Conservation (phyloP, 768 basidiomycete genomes). For the Mycena maculata region DNA sequence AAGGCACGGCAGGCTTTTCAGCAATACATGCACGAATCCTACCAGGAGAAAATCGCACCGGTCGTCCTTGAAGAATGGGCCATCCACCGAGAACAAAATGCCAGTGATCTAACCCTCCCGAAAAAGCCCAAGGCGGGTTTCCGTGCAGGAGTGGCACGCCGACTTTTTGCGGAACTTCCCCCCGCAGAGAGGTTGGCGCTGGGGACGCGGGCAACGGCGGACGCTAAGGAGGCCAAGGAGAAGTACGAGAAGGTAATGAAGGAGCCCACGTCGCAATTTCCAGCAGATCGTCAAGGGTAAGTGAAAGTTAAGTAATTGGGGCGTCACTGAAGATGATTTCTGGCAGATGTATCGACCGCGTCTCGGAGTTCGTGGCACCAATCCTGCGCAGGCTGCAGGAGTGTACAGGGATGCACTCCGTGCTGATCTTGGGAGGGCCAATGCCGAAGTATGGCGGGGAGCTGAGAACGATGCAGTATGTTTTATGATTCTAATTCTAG, state of each 20-base stretch:
- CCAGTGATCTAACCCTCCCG: neutral
- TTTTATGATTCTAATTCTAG: neutral
- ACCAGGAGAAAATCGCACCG: neutral
- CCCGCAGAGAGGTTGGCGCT: neutral
- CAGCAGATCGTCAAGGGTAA: slow-evolving; percentile 17
- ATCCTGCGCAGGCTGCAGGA: neutral
- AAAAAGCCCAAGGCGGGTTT: slow-evolving; percentile 7
- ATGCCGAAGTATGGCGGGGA: slow-evolving; percentile 18
- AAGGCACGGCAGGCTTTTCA: neutral
- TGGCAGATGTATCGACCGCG: neutral
- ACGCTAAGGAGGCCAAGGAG: neutral
- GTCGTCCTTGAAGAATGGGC: slow-evolving; percentile 1
- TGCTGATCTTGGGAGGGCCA: slow-evolving; percentile 1
- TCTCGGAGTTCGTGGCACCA: neutral
- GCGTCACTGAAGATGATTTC: neutral
- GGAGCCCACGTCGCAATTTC: neutral
- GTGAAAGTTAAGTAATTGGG: neutral
- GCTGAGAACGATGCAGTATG: neutral
- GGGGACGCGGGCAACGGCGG: neutral
- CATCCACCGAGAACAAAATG: neutral
- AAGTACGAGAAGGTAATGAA: neutral
- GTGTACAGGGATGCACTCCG: neutral
- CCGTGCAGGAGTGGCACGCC: neutral
- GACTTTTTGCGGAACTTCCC: slow-evolving; percentile 1
- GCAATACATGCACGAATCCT: slow-evolving; percentile 14